Evolutionary conservation across 129 eudicot genomes (phyloP), one percentile per base, ranked within the genome.

Genomic region (Calendula officinalis): DNA sequence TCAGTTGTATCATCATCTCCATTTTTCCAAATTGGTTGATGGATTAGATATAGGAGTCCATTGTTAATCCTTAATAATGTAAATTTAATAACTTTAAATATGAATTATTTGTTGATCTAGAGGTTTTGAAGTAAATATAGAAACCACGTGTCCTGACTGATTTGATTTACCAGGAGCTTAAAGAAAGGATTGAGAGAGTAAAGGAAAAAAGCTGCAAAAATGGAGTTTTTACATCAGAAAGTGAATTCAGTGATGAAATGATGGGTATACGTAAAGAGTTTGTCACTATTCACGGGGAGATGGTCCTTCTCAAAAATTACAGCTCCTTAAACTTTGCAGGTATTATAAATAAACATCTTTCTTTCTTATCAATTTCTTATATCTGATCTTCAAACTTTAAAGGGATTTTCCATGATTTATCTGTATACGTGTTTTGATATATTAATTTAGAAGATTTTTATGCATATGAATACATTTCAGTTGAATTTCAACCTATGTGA

Each of bases 301-400:
- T 88, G 99, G 95, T 92, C 76, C 96, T 92, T 75, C 92, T 92
- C 8, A 88, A 85, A 79, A 92, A 81, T 63, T 92, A 92, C 64
- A 88, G 99, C 80, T 86, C 91, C 70, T 83, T 92, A 32, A 92
- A 92, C 68, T 85, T 85, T 92, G 95, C 94, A 72, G 99, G 99
- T 92, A 83, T 22, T 0, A 22, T 22, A 22, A n/a, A n/a, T n/a
- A 35, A 60, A 4, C 5, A 37, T 12, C 56, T 13, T 40, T 17
- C 16, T 62, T 34, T 8, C 10, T 36, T 2, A 9, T 2, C 8
- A 35, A n/a, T 48, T 73, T 41, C 13, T 8, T 34, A n/a, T 48
- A n/a, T 33, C 66, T 54, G 17, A 58, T 10, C 45, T 46, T 14
- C 47, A 16, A 22, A 8, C 15, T 68, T 75, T 35, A 5, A 66